phyloP scores from a whole-genome alignment of 1,284 basidiomycete species.

The Agroathelia rolfsii region DNA sequence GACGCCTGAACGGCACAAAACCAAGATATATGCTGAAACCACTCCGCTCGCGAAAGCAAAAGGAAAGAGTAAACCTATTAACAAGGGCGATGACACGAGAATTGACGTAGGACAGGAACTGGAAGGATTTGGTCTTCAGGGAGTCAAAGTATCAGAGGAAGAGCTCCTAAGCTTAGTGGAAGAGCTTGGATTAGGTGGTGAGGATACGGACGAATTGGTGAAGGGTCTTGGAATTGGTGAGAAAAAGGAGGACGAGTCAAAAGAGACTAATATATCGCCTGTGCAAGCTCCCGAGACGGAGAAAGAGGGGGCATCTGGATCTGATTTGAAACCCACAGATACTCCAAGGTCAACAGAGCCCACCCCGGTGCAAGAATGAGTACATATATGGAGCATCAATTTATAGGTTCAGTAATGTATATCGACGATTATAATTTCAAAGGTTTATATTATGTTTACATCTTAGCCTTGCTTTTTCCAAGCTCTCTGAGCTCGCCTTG shows the following conservation, averaged over 20 bases:
- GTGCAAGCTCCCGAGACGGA: no score
- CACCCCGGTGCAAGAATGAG: no score
- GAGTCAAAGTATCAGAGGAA: slow-evolving; percentile 65
- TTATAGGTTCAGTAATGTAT: no score
- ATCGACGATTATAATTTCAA: no score
- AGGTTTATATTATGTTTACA: no score
- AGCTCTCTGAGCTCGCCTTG: no score
- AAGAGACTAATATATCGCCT: not conserved
- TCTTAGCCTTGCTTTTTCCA: no score
- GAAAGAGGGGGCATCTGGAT: no score
- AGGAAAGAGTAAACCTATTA: slow-evolving; percentile 29
- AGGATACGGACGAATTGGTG: slow-evolving; percentile 61
- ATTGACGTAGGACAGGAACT: slow-evolving; percentile 59
- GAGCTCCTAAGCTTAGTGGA: slow-evolving; percentile 59
- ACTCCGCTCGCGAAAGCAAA: slow-evolving; percentile 34
- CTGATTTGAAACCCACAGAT: no score
- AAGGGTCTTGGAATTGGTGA: slow-evolving; percentile 36
- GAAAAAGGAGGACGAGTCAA: slow-evolving; percentile 7
- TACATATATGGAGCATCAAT: no score
- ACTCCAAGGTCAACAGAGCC: no score
- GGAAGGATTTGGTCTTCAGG: slow-evolving; percentile 60
- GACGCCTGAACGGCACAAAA: slow-evolving; percentile 62
- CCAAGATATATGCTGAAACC: slow-evolving; percentile 41
- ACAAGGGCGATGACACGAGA: slow-evolving; percentile 38
- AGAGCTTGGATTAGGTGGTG: slow-evolving; percentile 62